Base-by-base conservation (phyloP, 106 monocot genomes). In the Triglochin maritima region DNA sequence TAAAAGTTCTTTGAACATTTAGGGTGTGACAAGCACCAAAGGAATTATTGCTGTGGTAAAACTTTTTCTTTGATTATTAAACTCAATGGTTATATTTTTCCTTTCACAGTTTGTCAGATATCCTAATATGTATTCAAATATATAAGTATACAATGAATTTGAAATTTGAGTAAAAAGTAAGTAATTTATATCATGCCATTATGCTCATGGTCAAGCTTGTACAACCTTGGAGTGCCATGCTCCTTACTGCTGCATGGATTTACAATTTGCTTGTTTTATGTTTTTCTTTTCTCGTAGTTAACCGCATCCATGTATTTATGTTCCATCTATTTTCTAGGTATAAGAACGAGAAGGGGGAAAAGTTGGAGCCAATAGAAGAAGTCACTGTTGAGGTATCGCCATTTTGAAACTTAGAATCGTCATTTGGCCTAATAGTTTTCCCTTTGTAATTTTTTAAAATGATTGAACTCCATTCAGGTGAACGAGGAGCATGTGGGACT, bases 401-500 rank as follows among this genome's bases (percentile, higher is more conserved):
- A 29, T n/a, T 15, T 54, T 0, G 50, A 65, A 3, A 55, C 54
- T 46, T 29, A 3, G 17, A n/a, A n/a, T n/a, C 2, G 3, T 17
- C 41, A 57, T 57, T 42, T 16, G 14, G 3, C 6, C 47, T 59
- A 9, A 9, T 50, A 9, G 47, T 13, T 52, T 62, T 71, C 9
- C 7, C 0, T 71, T 47, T 52, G 4, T 56, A 60, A 49, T 64
- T 45, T 48, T 12, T 48, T 47, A 67, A 51, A 10, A 8, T 16
- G 3, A 41, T 7, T 3, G 6, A 15, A 16, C 49, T 57, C 61
- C 16, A 57, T 47, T 49, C 69, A 96, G 96, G 90, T 96, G 54
- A 88, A 88, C 79, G 98, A 98, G 74, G 98, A 92, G 62, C 98
- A 98, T 74, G 98, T 98, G 10, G 98, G 98, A n/a, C 86, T 98